phyloP scores from a whole-genome alignment of 257 asterid species.

The Nicotiana otophora region DNA sequence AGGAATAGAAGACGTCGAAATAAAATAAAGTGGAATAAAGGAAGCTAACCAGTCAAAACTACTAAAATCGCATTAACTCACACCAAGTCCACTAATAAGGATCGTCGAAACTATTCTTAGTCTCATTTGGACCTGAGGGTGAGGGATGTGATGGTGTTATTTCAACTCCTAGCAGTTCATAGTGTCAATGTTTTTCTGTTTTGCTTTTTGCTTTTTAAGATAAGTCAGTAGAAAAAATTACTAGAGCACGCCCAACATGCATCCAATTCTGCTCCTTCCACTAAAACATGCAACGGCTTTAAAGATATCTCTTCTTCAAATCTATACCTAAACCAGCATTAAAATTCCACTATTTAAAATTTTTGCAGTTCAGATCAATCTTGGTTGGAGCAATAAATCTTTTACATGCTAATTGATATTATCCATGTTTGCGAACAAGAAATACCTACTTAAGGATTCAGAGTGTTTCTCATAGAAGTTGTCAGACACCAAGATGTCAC shows the following conservation, averaged over 20 bases:
- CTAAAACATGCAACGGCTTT: background rate
- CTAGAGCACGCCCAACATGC: constrained; percentile 2
- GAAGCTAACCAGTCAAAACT: background rate
- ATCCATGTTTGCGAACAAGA: background rate
- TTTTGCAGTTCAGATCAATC: background rate
- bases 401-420: background rate
- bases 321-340: background rate
- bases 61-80: background rate
- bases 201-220: background rate
- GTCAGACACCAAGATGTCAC: background rate
- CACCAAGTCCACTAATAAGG: background rate
- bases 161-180: background rate
- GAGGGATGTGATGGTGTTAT: background rate
- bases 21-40: background rate
- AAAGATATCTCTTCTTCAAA: background rate
- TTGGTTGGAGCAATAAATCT: background rate
- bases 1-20: background rate
- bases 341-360: background rate
- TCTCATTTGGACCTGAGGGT: background rate
- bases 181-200: background rate
- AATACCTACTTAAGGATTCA: background rate
- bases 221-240: background rate
- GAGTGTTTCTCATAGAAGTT: background rate
- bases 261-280: background rate
- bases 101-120: background rate